Evolutionary conservation across 1,139 yeast genomes (phyloP), one percentile per base, ranked within the genome.

Genomic region (Saccharomyces hybrid): DNA sequence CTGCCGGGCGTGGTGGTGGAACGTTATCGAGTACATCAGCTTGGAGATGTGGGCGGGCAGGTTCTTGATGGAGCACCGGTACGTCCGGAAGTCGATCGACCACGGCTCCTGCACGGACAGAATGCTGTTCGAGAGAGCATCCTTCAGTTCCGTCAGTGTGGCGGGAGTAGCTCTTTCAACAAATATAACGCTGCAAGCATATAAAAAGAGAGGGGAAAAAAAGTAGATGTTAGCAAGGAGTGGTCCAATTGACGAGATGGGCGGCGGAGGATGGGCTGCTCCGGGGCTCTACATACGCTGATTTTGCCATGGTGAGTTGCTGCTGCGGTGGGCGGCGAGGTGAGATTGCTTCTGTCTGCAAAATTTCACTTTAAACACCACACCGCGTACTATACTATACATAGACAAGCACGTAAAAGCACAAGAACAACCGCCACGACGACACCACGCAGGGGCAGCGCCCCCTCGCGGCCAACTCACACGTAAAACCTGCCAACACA

Each of bases 151-250:
- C 1, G 65, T 58, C n/a, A 67, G 54, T 28, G 70, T 65, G 3
- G 63, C 64, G 4, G 71, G 68, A 2, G 71, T 64, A 3, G 71
- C 69, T 48, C 60, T 61, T 51, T 68, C 71, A 16, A 63, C 56
- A 53, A 68, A 67, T 50, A 67, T 59, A 4, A 68, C 70, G 14
- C 70, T 66, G 44, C 26, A 51, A 26, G 12, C 9, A 38, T 51
- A 24, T 14, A 32, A 32, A 38, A 4, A 16, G 16, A 38, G 16
- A 38, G 16, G 16, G 16, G 16, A 16, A 38, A 38, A 38, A 38
- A 16, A 38, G 19, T 12, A 8, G 12, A 8, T 38, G 44, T 38
- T 38, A 38, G 44, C 24, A 38, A 38, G 21, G 12, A 16, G 5
- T 38, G 24, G 12, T 38, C 11, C 24, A 8, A 16, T 38, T 38